Percentiles rank a stretch among this genome's conserved stretches.
Conservation (phyloP, 306 rosid species). For the Pueraria montana region DNA sequence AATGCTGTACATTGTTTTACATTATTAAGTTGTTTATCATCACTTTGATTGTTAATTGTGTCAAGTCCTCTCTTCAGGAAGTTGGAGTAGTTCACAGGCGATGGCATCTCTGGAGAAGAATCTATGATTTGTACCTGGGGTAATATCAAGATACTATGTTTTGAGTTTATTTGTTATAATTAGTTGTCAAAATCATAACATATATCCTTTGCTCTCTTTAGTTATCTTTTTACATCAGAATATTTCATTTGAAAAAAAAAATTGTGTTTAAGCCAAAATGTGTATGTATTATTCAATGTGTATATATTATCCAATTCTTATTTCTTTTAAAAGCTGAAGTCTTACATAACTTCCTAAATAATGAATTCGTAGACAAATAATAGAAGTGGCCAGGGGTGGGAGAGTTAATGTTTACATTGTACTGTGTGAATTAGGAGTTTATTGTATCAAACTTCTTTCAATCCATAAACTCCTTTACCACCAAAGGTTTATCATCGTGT, state of each 20-base stretch:
- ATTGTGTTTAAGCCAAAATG: conserved; percentile 23
- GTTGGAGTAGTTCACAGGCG: conserved; percentile 96
- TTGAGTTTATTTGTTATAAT: conserved; percentile 25
- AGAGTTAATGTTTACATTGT: not conserved
- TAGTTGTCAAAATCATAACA: conserved; percentile 15
- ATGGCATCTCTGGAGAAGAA: conserved; percentile 98
- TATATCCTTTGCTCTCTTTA: not conserved
- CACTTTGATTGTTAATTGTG: conserved; percentile 49
- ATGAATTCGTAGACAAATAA: not conserved
- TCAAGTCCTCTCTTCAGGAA: conserved; percentile 67
- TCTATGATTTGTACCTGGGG: conserved; percentile 98
- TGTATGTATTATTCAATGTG: conserved; percentile 30
- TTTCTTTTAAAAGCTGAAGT: conserved; percentile 22
- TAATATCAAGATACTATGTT: conserved; percentile 54
- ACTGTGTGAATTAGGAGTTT: conserved; percentile 1
- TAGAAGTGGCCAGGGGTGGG: not conserved
- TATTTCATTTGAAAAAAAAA: conserved; percentile 24
- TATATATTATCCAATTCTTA: not conserved
- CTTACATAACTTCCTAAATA: conserved; percentile 6
- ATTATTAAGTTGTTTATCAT: conserved; percentile 21
- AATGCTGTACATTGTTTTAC: conserved; percentile 23
- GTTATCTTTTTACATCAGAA: conserved; percentile 25
- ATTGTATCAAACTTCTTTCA: no score
- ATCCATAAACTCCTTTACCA: no score
- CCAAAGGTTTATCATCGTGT: no score